These are phyloP conservation scores for Setaria italica DNA, from an alignment of 202 grass and related monocot species.

Conservation along the genomic window DNA sequence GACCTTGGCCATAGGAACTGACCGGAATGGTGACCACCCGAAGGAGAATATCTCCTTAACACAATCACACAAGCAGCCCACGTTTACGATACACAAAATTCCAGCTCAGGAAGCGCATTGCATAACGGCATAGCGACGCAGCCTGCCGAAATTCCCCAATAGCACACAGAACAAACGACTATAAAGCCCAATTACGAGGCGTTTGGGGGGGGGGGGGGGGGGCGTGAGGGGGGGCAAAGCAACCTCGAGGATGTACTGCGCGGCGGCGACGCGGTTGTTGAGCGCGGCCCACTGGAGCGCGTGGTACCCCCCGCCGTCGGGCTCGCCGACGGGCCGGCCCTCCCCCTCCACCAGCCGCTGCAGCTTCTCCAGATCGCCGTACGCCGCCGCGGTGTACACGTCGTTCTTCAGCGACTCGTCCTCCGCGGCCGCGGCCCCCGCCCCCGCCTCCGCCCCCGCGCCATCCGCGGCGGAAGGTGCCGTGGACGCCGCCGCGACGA, in stretches of 20 bases:
- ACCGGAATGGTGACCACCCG: not conserved
- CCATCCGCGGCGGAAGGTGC: not conserved
- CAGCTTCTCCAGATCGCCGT: slow-evolving; percentile 99
- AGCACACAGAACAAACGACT: not conserved
- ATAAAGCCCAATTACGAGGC: not conserved
- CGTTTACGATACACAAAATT: not conserved
- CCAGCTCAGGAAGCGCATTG: slow-evolving; percentile 11
- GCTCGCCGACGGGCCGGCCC: slow-evolving; percentile 64
- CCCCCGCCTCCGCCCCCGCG: not conserved
- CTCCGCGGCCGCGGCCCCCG: not conserved
- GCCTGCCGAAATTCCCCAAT: slow-evolving; percentile 30
- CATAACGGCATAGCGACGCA: not conserved
- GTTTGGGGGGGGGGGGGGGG: not conserved
- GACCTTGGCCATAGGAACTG: not conserved
- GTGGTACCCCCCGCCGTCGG: slow-evolving; percentile 79
- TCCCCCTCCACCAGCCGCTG: slow-evolving; percentile 89
- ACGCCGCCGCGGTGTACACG: slow-evolving; percentile 97
- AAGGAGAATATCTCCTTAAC: not conserved
- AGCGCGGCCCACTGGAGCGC: slow-evolving; percentile 98
- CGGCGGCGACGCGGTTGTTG: slow-evolving; percentile 92
- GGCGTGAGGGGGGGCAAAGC: too few species aligned
- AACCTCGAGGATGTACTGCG: slow-evolving; percentile 87
- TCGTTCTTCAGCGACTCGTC: slow-evolving; percentile 89
- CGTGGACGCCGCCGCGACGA: slow-evolving; percentile 13
- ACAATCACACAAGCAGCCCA: slow-evolving; percentile 5